phyloP scores from a whole-genome alignment of 164 flowering plant species.

The Brasenia schreberi region DNA sequence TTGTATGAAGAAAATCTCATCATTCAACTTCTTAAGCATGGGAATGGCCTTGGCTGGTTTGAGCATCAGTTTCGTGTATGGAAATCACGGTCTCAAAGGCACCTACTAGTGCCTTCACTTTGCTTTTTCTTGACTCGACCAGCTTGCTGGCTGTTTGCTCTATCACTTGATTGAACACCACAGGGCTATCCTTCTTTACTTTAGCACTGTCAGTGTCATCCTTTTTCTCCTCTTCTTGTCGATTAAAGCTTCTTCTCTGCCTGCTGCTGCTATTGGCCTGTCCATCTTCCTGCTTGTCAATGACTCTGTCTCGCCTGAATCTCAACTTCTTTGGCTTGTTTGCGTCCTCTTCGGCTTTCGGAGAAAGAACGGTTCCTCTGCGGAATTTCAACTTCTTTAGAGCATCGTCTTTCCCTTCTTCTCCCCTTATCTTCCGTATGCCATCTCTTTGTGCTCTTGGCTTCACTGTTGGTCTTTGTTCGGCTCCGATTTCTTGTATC shows the following conservation, averaged over 20 bases:
- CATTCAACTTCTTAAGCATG: background rate
- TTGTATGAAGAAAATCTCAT: no score
- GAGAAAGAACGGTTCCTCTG: conserved; percentile 34
- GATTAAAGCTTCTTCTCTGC: conserved; percentile 11
- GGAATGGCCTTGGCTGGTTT: background rate
- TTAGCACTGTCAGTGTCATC: conserved; percentile 4
- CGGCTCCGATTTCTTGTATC: no score
- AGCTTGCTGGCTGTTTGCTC: conserved; percentile 59
- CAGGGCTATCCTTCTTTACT: conserved; percentile 23
- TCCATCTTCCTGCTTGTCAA: conserved; percentile 14
- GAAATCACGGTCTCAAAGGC: conserved; percentile 67
- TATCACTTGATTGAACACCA: conserved; percentile 40
- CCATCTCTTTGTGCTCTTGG: background rate
- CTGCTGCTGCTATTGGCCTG: background rate
- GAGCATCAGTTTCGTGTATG: conserved; percentile 22
- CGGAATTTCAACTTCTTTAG: conserved; percentile 25
- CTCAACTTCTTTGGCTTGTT: conserved; percentile 33
- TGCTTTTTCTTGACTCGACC: conserved; percentile 38
- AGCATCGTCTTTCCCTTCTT: conserved; percentile 1
- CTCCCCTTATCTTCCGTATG: background rate
- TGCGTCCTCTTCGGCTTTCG: conserved; percentile 13
- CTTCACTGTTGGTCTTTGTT: no score
- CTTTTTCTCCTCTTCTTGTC: conserved; percentile 5
- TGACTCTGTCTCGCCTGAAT: conserved; percentile 24
- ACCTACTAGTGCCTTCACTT: conserved; percentile 63